Evolutionary conservation across 2,329 filamentous ascomycete genomes (phyloP).

Genomic region (Boeremia exigua): DNA sequence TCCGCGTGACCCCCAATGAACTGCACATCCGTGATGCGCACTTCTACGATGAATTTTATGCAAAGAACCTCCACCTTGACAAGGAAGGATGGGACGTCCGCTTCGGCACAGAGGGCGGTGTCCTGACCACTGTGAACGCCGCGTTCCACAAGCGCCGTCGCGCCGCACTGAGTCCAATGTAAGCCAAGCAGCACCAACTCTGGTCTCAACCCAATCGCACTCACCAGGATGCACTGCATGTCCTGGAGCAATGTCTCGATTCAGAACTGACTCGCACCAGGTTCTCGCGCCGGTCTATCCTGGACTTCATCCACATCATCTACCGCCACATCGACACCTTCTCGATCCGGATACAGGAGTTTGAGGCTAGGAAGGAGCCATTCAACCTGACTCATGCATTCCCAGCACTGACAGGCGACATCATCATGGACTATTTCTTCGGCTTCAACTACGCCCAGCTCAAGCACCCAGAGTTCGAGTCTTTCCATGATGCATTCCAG

Average conservation of each 20-base stretch:
- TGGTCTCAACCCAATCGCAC: background rate
- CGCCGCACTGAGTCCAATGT: conserved; percentile 42
- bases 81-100: conserved; percentile 46
- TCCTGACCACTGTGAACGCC: conserved; percentile 38
- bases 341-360: conserved; percentile 37
- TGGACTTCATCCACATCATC: conserved; percentile 46
- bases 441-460: conserved; percentile 44
- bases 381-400: conserved; percentile 43
- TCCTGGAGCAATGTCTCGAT: background rate
- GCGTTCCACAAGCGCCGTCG: conserved; percentile 40
- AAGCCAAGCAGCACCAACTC: conserved; percentile 12
- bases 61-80: conserved; percentile 39
- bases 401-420: conserved; percentile 53
- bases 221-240: background rate
- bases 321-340: conserved; percentile 44
- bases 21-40: conserved; percentile 52
- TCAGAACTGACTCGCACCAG: conserved; percentile 16
- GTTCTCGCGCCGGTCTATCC: conserved; percentile 45
- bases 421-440: conserved; percentile 54
- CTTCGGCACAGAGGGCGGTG: conserved; percentile 36
- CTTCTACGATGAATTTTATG: conserved; percentile 47
- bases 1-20: conserved; percentile 53
- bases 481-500: conserved; percentile 45
- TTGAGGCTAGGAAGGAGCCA: conserved; percentile 38
- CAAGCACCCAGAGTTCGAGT: conserved; percentile 42